Evolutionary conservation across 306 rosid species (phyloP).

Genomic region (Citrullus mucosospermus): DNA sequence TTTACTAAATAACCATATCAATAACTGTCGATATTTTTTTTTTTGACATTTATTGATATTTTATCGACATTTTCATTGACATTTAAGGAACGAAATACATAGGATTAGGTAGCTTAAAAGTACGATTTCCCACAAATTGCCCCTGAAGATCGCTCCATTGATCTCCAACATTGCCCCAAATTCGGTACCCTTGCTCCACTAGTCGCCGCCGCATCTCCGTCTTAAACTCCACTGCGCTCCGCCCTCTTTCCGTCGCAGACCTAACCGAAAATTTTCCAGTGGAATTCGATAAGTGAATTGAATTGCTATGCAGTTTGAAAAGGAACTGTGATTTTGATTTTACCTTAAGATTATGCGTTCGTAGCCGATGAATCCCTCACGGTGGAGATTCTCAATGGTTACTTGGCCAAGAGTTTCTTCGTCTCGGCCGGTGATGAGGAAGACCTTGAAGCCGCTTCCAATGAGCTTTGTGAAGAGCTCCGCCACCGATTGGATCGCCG

Average conservation of each 20-base stretch:
- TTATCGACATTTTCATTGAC: not conserved
- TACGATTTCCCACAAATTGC: constrained; percentile 28
- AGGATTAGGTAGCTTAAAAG: constrained; percentile 56
- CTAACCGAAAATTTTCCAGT: not conserved
- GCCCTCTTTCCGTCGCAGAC: constrained; percentile 19
- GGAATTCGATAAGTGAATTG: not conserved
- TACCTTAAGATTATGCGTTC: constrained; percentile 63
- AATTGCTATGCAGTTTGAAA: not conserved
- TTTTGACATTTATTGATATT: not conserved
- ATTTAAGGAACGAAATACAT: constrained; percentile 43
- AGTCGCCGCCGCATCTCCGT: constrained; percentile 31
- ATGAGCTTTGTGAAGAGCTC: constrained; percentile 24
- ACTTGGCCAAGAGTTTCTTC: constrained; percentile 27
- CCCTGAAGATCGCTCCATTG: constrained; percentile 69
- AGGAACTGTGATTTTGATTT: not conserved
- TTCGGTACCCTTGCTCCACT: constrained; percentile 34
- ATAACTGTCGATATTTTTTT: not conserved
- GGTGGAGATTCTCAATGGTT: constrained; percentile 46
- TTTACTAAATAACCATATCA: not conserved
- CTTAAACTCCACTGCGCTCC: constrained; percentile 34
- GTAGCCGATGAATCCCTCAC: constrained; percentile 58
- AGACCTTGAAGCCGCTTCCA: constrained; percentile 43
- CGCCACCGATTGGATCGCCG: constrained; percentile 26
- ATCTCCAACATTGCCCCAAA: constrained; percentile 65
- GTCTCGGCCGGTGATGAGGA: constrained; percentile 66